Conservation (phyloP, 2,329 filamentous ascomycete species). For the Botrytis fabae region DNA sequence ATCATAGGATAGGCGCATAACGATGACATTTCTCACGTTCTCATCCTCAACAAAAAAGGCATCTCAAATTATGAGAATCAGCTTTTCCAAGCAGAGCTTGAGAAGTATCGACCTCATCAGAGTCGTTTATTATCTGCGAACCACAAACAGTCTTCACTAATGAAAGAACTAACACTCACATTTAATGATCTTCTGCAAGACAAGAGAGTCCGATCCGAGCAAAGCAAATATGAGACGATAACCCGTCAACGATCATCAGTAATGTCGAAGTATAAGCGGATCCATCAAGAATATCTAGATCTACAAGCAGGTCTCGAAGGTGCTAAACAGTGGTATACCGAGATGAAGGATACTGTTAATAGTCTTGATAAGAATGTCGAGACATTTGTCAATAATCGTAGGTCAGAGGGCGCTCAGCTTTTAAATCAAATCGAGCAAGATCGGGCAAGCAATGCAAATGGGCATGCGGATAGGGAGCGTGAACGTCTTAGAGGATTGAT, state of each 20-base stretch:
- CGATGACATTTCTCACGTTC: conserved; percentile 94
- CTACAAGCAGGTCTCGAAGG: conserved; percentile 81
- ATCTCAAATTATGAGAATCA: conserved; percentile 90
- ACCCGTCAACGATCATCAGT: conserved; percentile 80
- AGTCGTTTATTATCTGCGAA: conserved; percentile 88
- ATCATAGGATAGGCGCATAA: conserved; percentile 69
- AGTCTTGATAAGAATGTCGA: conserved; percentile 95
- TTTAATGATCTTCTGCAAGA: conserved; percentile 91
- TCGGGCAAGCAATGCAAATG: conserved; percentile 37
- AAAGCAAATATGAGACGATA: conserved; percentile 90
- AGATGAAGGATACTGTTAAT: conserved; percentile 93
- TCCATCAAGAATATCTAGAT: conserved; percentile 91
- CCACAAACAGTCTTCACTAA: conserved; percentile 89
- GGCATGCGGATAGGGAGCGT: conserved; percentile 71
- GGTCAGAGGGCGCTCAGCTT: conserved; percentile 87
- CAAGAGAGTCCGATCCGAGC: conserved; percentile 88
- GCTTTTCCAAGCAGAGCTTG: conserved; percentile 92
- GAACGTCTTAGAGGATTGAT: conserved; percentile 85
- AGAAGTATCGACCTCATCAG: conserved; percentile 94
- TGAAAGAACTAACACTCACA: conserved; percentile 88
- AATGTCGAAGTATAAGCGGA: conserved; percentile 82
- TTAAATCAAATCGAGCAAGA: conserved; percentile 69
- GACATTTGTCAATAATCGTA: conserved; percentile 90
- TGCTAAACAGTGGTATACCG: conserved; percentile 89
- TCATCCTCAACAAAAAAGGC: conserved; percentile 97